phyloP scores from a whole-genome alignment of 2,329 filamentous ascomycete species.

The Coniochaeta sp. region DNA sequence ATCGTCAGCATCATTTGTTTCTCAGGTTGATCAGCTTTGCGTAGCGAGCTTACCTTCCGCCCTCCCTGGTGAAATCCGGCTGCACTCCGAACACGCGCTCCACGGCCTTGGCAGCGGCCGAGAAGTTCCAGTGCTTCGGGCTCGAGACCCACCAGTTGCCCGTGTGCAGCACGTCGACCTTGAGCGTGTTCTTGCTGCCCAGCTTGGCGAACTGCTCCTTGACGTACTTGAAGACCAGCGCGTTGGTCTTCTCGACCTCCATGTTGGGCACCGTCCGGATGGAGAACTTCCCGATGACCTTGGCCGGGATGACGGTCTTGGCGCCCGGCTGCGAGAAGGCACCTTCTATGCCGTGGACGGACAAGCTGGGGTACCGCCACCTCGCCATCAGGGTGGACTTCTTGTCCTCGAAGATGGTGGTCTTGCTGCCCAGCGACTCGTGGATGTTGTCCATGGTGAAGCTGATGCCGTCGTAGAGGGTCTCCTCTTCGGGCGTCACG shows the following conservation, averaged over 20 bases:
- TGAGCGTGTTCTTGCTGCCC: constrained; percentile 84
- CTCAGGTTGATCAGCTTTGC: background rate
- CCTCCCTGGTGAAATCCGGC: constrained; percentile 93
- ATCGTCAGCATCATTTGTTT: constrained; percentile 4
- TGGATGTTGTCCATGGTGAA: constrained; percentile 97
- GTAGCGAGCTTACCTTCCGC: constrained; percentile 61
- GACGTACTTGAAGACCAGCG: constrained; percentile 75
- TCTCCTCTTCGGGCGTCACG: constrained; percentile 76
- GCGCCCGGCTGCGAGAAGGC: constrained; percentile 89
- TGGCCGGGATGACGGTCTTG: constrained; percentile 97
- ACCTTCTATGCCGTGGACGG: constrained; percentile 89
- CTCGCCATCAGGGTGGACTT: constrained; percentile 90
- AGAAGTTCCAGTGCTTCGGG: constrained; percentile 98
- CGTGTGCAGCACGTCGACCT: constrained; percentile 74
- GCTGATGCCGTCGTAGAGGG: constrained; percentile 80
- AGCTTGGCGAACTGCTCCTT: constrained; percentile 80
- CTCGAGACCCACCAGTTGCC: constrained; percentile 99
- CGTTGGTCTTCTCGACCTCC: constrained; percentile 86
- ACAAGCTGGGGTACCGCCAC: constrained; percentile 92
- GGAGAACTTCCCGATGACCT: constrained; percentile 96
- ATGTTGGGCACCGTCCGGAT: constrained; percentile 97
- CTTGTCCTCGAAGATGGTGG: constrained; percentile 81
- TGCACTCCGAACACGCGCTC: constrained; percentile 89
- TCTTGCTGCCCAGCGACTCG: constrained; percentile 83
- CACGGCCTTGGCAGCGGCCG: constrained; percentile 88